A percentile compares a stretch with the other conserved stretches of the same genome.
These are phyloP conservation scores for Acanthamoeba sp. DNA, from an alignment of 208 protist species.

Conservation along the genomic window DNA sequence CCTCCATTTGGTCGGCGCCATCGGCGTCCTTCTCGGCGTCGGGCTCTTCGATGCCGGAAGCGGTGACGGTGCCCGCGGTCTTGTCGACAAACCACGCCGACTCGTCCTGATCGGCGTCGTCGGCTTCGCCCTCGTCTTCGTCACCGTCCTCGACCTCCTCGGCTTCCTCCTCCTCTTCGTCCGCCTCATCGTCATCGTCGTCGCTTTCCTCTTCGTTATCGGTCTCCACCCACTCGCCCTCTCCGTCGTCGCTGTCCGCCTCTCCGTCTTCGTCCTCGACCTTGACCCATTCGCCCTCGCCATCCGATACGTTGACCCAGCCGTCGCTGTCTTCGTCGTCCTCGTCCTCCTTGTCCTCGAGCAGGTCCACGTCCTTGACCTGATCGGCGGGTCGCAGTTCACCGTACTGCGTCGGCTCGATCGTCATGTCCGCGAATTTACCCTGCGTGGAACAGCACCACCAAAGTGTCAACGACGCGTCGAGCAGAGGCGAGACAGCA, in stretches of 20 bases:
- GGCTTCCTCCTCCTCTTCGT: conserved; percentile 39
- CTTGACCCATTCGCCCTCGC: conserved; percentile 74
- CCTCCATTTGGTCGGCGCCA: too few species aligned
- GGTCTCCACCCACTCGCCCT: conserved; percentile 22
- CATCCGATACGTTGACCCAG: conserved; percentile 66
- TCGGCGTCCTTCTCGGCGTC: background rate
- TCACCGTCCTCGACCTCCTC: background rate
- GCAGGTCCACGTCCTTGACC: conserved; percentile 51
- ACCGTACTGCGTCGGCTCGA: conserved; percentile 45
- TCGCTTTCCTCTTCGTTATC: conserved; percentile 19
- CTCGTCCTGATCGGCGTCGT: conserved; percentile 26
- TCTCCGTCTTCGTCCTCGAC: conserved; percentile 70
- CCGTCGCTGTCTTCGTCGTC: conserved; percentile 20
- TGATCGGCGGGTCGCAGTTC: conserved; percentile 44
- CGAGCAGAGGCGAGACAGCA: background rate
- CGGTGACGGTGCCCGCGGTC: background rate
- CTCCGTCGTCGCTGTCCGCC: background rate
- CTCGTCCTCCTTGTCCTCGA: conserved; percentile 75
- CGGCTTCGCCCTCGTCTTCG: conserved; percentile 39
- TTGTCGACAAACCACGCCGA: conserved; percentile 12
- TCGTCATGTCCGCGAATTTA: conserved; percentile 71
- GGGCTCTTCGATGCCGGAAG: background rate
- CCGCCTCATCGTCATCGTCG: background rate
- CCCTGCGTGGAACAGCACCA: background rate
- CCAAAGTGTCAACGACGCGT: background rate